These are phyloP conservation scores for Allium cepa DNA, from an alignment of 106 monocot genomes.

Conservation along the genomic window DNA sequence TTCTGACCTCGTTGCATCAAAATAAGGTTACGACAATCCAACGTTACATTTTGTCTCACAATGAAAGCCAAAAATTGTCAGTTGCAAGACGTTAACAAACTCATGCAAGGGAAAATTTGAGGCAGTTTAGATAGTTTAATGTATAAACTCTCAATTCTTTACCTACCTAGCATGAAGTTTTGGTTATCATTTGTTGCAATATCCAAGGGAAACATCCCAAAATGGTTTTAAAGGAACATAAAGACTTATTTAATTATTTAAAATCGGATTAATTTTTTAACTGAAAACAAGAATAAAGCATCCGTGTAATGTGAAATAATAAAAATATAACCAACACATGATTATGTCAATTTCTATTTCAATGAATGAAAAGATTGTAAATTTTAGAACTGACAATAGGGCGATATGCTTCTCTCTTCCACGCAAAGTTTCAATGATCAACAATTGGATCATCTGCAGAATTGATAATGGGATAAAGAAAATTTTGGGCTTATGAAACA, in stretches of 20 bases:
- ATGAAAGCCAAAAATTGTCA: too few species aligned
- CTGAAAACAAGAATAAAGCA: neutral
- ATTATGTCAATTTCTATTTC: neutral
- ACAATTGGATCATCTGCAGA: slow-evolving; percentile 88
- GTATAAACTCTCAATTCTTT: too few species aligned
- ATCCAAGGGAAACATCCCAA: neutral
- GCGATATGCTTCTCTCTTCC: slow-evolving; percentile 92
- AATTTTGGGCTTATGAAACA: too few species aligned
- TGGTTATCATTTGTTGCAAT: neutral
- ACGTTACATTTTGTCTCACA: too few species aligned
- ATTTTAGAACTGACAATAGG: slow-evolving; percentile 57
- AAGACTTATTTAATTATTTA: neutral
- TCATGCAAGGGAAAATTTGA: too few species aligned
- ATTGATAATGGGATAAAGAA: slow-evolving; percentile 3
- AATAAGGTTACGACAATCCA: too few species aligned
- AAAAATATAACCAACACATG: neutral
- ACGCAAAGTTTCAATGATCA: slow-evolving; percentile 93
- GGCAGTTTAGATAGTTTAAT: too few species aligned
- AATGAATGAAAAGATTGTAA: neutral
- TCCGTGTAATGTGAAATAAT: neutral
- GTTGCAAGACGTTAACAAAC: too few species aligned
- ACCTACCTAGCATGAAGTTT: neutral
- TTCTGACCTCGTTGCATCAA: too few species aligned
- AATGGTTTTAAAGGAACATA: too few species aligned
- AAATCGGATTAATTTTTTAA: neutral